Evolutionary conservation across 1,139 yeast genomes (phyloP), one percentile per base, ranked within the genome.

Genomic region (Blastobotrys illinoisensis): DNA sequence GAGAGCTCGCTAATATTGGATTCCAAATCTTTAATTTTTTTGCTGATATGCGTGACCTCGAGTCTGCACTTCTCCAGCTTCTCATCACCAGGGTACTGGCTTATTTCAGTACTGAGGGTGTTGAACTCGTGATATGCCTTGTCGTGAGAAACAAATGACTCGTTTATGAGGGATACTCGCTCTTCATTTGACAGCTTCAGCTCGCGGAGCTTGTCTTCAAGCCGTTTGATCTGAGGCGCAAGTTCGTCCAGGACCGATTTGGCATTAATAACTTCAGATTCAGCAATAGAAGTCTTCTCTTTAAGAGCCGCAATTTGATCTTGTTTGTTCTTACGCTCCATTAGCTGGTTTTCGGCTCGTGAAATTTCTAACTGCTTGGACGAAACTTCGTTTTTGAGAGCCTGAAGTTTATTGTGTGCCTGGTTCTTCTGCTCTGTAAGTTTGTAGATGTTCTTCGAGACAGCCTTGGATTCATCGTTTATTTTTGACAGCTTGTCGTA

Each of bases 311-410:
- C 47, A 16, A 74, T 59, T 49, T 72, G 72, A 6, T 53, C 55
- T 2, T 58, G 59, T 50, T 70, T 71, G 13, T 65, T 62, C 0
- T 50, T 45, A 46, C 58, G 59, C 11, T 62, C 64, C 9, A 54
- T 56, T 11, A 69, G 51, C 44, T 56, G 58, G 6, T 51, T 47
- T 47, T 66, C 65, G 28, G 61, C 50, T 40, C 80, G 79, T 60
- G 82, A 79, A 9, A 88, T 79, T 3, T 68, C 68, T 23, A 85
- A 69, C 60, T 76, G 78, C 56, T 79, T 78, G 61, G 86, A 90
- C 58, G 84, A 82, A 7, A 86, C 71, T 28, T 71, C 69, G 48
- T 71, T 77, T 50, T 85, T 83, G 28, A 85, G 63, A 19, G 74
- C 26, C 16, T 52, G 54, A 4, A 54, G 28, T 11, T 36, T 14